Evolutionary conservation across 805 yeast species (phyloP).

Genomic region (Yarrowia porcina): DNA sequence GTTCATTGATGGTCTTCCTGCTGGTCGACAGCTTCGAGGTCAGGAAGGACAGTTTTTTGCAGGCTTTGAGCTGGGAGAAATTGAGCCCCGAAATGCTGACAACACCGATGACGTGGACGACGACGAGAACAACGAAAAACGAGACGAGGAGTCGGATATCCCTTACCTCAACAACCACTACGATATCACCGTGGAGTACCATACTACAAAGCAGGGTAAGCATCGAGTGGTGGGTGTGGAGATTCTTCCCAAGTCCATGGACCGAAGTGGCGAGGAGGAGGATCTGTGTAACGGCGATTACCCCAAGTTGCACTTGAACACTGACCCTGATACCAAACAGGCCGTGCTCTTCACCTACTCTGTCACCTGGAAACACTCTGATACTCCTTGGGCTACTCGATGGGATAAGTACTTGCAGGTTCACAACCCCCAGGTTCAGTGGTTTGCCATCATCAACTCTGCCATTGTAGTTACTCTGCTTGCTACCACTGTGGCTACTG

Average conservation of each 20-base stretch:
- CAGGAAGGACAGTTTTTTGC: conserved; percentile 60
- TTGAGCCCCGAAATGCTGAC: conserved; percentile 37
- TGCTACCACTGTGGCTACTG: conserved; percentile 73
- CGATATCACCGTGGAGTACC: conserved; percentile 77
- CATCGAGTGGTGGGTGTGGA: conserved; percentile 89
- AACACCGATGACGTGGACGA: conserved; percentile 58
- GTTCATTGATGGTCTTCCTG: conserved; percentile 94
- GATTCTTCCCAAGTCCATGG: conserved; percentile 62
- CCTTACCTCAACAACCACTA: conserved; percentile 79
- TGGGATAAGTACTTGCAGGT: conserved; percentile 97
- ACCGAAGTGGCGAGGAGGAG: conserved; percentile 40
- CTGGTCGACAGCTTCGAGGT: conserved; percentile 54
- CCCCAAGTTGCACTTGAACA: conserved; percentile 32
- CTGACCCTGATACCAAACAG: conserved; percentile 51
- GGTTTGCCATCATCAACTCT: conserved; percentile 90
- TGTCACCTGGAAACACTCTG: conserved; percentile 64
- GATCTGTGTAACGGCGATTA: conserved; percentile 33
- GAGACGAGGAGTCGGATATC: conserved; percentile 33
- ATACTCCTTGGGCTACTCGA: conserved; percentile 92
- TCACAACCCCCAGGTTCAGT: conserved; percentile 88
- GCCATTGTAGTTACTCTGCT: conserved; percentile 75
- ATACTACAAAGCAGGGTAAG: conserved; percentile 60
- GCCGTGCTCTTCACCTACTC: conserved; percentile 80
- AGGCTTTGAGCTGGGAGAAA: conserved; percentile 72
- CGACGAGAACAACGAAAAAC: conserved; percentile 33